Evolutionary conservation across 495 filamentous ascomycete species (phyloP), one percentile per base, ranked within the genome.

Genomic region (Penicillium coprophilum): DNA sequence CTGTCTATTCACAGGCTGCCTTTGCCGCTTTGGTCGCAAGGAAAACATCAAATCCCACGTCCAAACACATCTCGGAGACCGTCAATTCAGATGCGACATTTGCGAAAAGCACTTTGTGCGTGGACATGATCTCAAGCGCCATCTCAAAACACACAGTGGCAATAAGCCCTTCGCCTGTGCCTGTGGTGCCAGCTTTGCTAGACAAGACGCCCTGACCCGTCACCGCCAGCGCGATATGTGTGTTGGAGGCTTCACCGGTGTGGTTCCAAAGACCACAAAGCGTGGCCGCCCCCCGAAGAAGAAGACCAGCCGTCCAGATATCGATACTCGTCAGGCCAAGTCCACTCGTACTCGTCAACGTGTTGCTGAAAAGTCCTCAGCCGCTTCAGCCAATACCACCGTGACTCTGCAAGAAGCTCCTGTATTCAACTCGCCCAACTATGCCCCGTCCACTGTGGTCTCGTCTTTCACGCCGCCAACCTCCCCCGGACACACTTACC

Each of bases 11-110:
- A 84, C 87, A 3, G 84, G 84, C 12, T 98, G 94, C 76, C 77
- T 81, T 38, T 92, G 94, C 61, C 81, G 82, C 13, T 98, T 97
- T 66, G 90, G 90, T 12, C 82, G 94, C 46, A 94, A 96, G 68
- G 94, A 98, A 72, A 98, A 98, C 71, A 95, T 96, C 76, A 95
- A 93, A 65, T 93, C 91, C 9, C 94, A 98, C 69, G 89, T 98
- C 41, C 94, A 98, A 71, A 97, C 94, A 1, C 94, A 98, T 66
- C 86, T 98, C 52, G 92, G 92, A 59, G 95, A 97, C 60, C 83
- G 95, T 28, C 95, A 96, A 66, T 98, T 86, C 73, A 84, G 86
- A 64, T 98, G 94, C 68, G 87, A 89, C 47, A 82, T 87, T 21
- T 98, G 94, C 73, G 79, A 85, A 23, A 97, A 97, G 70, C 90